These are phyloP conservation scores for Carex pumila DNA, from an alignment of 176 grass and related monocot genomes.

Conservation along the genomic window DNA sequence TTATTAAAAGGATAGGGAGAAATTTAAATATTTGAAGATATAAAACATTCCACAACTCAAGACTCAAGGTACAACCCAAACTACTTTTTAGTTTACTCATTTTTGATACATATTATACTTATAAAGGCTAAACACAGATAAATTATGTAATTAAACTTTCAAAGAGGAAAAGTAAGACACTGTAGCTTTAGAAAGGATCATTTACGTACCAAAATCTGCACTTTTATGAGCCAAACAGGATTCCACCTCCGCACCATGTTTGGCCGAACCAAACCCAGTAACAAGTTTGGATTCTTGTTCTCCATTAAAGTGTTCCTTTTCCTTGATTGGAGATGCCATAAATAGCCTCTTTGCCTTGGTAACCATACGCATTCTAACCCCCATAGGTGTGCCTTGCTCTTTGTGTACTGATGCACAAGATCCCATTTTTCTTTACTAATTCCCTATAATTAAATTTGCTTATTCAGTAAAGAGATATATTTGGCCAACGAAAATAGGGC, in stretches of 20 bases:
- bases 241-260: constrained; percentile 23
- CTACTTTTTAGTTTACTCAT: neutral
- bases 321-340: constrained; percentile 51
- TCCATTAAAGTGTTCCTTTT: constrained; percentile 26
- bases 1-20: neutral
- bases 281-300: constrained; percentile 28
- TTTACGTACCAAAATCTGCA: constrained; percentile 44
- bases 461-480: neutral
- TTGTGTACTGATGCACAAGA: constrained; percentile 69
- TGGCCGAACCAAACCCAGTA: constrained; percentile 30
- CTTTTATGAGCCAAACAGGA: constrained; percentile 26
- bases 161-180: neutral
- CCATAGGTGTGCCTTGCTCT: constrained; percentile 21
- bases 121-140: neutral
- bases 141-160: neutral
- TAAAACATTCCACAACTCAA: neutral
- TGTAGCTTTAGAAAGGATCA: no score
- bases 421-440: constrained; percentile 46
- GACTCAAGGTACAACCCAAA: neutral
- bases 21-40: neutral
- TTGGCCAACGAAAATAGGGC: neutral
- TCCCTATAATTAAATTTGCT: neutral
- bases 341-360: constrained; percentile 46
- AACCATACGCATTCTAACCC: constrained; percentile 17
- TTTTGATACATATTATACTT: neutral